Base-by-base conservation (phyloP, 371 early-diverging fungal species). In the Haplosporangium sp. region DNA sequence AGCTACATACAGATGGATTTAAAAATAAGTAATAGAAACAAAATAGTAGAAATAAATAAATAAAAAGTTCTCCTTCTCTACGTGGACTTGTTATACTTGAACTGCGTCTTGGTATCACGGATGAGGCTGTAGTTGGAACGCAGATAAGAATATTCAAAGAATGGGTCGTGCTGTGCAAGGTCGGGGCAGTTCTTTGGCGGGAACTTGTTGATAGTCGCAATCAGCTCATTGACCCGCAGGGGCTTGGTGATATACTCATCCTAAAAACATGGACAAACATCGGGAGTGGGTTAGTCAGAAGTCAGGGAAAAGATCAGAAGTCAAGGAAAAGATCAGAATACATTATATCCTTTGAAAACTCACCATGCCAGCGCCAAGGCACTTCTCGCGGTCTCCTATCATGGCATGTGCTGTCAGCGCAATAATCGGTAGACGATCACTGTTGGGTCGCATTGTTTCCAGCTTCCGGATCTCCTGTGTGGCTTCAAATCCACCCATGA, bases 371-470 rank as follows among this genome's bases (percentile, higher is more conserved):
- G 91, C 81, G 9, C 80, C 77, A 47, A 93, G 77, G 67, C 94
- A 93, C 69, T 89, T 90, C 67, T 93, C 92, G 52, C 92, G 83
- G 79, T 93, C 93, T 10, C 92, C 93, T 64, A 90, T 87, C 91
- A 93, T 92, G 14, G 94, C 94, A 59, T 91, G 91, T 0, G 94
- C 94, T 5, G 94, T 93, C 45, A 93, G 75, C 9, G 94, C 94
- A 57, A 93, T 89, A 54, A 93, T 93, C 1, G 92, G 93, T 23
- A 88, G 82, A 64, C 84, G 91, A n/a, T 84, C 82, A 8, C 83
- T 60, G 12, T 55, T 55, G 10, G 61, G 61, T 38, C 59, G 63
- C 81, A 50, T 60, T 67, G 67, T 92, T 90, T 75, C 84, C 75
- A 57, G 82, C 72, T 68, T 59, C 16, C 94, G 85, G 53, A 94